Conservation (phyloP, 2,329 filamentous ascomycete species). For the Colletotrichum tropicicola region DNA sequence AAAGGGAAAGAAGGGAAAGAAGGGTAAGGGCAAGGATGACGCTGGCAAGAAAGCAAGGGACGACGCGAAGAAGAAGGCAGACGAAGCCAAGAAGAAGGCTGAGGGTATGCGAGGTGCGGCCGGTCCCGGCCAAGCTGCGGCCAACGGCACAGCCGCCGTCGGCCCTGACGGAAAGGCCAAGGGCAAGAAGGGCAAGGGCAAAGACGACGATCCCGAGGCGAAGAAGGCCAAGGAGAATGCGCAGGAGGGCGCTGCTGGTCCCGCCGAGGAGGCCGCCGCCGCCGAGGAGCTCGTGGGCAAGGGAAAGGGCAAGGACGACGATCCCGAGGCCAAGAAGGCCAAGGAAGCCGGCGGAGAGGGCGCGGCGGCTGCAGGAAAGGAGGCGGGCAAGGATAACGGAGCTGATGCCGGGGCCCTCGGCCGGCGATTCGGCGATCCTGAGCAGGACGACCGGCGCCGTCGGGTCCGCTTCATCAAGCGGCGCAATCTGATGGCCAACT, state of each 20-base stretch:
- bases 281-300: background rate
- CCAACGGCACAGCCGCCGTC: background rate
- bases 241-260: background rate
- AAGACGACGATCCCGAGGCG: background rate
- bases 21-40: constrained; percentile 14
- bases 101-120: background rate
- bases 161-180: background rate
- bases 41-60: constrained; percentile 10
- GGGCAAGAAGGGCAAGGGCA: constrained; percentile 5
- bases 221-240: background rate
- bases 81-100: constrained; percentile 12
- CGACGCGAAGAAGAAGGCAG: constrained; percentile 6
- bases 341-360: background rate
- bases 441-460: background rate
- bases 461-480: constrained; percentile 6
- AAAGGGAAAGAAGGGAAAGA: background rate
- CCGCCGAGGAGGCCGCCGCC: background rate
- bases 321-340: constrained; percentile 10
- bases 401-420: background rate
- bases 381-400: background rate
- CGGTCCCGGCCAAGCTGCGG: background rate
- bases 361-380: constrained; percentile 1
- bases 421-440: background rate
- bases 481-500: constrained; percentile 10
- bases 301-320: background rate